Percentiles rank a stretch among this genome's conserved stretches.
These are phyloP conservation scores for Populus davidiana DNA, from an alignment of 345 rosid genomes.

Conservation along the genomic window DNA sequence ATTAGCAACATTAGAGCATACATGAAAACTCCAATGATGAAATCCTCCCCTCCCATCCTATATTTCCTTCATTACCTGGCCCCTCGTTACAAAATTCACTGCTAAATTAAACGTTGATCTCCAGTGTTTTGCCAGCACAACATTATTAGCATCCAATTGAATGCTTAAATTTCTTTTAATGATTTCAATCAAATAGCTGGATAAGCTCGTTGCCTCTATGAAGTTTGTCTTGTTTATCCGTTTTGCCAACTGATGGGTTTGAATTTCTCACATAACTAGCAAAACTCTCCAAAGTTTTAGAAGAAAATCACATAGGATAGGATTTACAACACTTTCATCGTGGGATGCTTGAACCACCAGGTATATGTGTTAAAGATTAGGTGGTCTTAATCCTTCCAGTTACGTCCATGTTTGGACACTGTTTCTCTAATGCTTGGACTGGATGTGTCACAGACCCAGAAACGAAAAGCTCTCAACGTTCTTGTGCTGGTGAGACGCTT, in stretches of 20 bases:
- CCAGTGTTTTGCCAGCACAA: background rate
- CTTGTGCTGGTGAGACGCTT: too few relatives aligned
- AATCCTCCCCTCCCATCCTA: background rate
- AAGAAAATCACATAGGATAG: too few relatives aligned
- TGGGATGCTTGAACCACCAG: conserved; percentile 23
- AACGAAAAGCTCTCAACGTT: too few relatives aligned
- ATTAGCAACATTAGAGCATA: background rate
- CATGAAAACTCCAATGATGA: background rate
- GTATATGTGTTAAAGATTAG: conserved; percentile 20
- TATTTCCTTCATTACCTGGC: background rate
- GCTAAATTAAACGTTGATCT: background rate
- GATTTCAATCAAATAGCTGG: background rate
- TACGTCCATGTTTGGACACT: conserved; percentile 15
- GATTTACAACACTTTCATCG: conserved; percentile 23
- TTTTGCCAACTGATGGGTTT: background rate
- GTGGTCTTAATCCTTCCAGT: conserved; percentile 20
- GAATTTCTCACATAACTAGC: background rate
- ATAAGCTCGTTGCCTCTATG: background rate
- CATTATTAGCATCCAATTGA: background rate
- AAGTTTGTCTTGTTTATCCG: background rate
- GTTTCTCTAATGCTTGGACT: background rate
- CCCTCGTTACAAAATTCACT: background rate
- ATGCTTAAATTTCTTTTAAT: background rate
- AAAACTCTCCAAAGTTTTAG: background rate
- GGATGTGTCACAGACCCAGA: too few relatives aligned